Evolutionary conservation across 2,329 filamentous ascomycete species (phyloP), one percentile per base, ranked within the genome.

Genomic region (Arthrobotrys entomopaga): DNA sequence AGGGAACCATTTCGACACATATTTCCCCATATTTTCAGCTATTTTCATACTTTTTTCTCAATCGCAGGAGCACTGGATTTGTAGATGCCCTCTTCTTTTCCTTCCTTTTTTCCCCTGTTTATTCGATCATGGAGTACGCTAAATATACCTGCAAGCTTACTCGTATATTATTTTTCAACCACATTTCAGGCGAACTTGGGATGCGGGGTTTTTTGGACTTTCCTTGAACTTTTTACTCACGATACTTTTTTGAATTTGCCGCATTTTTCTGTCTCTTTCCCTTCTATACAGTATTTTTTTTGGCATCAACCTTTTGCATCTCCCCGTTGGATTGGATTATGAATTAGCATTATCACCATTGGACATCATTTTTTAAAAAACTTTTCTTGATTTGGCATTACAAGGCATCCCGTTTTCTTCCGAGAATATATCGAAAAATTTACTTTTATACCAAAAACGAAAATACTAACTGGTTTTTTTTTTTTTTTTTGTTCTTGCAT

Each of bases 181-280:
- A 73, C 69, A 73, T 73, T 73, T 73, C 61, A 66, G 69, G 69
- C 69, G 69, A 73, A 73, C 69, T 73, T 66, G 54, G 60, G 69
- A 65, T 69, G 57, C 65, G 56, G 54, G 61, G n/a, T 54, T 26
- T 58, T 26, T 58, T 66, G 49, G 50, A 54, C 60, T 72, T 60
- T 60, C 60, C 46, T 72, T 59, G 29, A 50, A 26, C 40, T 43
- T 56, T 54, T 65, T 59, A 42, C 34, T 54, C 26, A 43, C n/a
- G n/a, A 43, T 42, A 38, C 43, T 63, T n/a, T n/a, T n/a, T n/a
- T n/a, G n/a, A n/a, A n/a, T n/a, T 56, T 56, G 15, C 49, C 24
- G 13, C 11, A n/a, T 19, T 22, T 42, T 22, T 19, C 46, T 42
- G 11, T 7, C 40, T 8, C 7, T 29, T 54, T 20, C 43, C n/a